Percentiles rank a stretch among this genome's conserved stretches.
phyloP scores from a whole-genome alignment of 1,139 yeast genomes.

The Schwanniomyces etchellsii region DNA sequence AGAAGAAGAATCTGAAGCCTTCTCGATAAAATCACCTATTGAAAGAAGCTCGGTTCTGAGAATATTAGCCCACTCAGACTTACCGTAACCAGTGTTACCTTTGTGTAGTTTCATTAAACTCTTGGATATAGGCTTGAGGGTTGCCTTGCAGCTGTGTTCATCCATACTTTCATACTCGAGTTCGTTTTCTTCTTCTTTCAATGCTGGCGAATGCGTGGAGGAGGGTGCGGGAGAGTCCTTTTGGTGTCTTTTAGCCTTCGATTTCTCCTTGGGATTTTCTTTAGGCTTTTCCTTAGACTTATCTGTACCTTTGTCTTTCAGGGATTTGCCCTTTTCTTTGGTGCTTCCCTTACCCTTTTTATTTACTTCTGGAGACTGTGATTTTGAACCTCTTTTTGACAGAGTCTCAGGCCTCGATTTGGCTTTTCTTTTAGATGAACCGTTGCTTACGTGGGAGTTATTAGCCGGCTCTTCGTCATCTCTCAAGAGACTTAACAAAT shows the following conservation, averaged over 20 bases:
- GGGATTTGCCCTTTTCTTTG: constrained; percentile 3
- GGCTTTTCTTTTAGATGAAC: constrained; percentile 11
- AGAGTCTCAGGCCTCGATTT: constrained; percentile 15
- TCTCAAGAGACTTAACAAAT: constrained; percentile 63
- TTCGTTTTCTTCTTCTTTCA: constrained; percentile 23
- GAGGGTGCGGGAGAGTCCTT: neutral
- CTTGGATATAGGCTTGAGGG: constrained; percentile 66
- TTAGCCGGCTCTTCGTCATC: constrained; percentile 39
- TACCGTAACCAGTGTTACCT: constrained; percentile 78
- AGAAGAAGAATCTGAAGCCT: constrained; percentile 6
- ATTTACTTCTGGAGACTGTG: constrained; percentile 16
- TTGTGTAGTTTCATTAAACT: constrained; percentile 71
- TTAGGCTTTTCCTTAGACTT: constrained; percentile 9
- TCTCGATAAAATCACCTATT: constrained; percentile 70
- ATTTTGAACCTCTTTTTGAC: constrained; percentile 10
- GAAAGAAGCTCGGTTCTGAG: constrained; percentile 67
- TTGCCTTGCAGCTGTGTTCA: constrained; percentile 60
- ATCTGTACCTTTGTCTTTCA: neutral
- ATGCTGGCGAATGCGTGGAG: constrained; percentile 2
- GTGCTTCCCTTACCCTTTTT: constrained; percentile 2
- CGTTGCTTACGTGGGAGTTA: constrained; percentile 7
- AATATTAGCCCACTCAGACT: constrained; percentile 76
- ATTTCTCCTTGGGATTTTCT: constrained; percentile 5
- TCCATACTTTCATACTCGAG: constrained; percentile 80
- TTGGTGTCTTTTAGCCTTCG: constrained; percentile 2